These are phyloP conservation scores for Penicillium sp. DNA, from an alignment of 2,329 filamentous ascomycete genomes.

Conservation along the genomic window DNA sequence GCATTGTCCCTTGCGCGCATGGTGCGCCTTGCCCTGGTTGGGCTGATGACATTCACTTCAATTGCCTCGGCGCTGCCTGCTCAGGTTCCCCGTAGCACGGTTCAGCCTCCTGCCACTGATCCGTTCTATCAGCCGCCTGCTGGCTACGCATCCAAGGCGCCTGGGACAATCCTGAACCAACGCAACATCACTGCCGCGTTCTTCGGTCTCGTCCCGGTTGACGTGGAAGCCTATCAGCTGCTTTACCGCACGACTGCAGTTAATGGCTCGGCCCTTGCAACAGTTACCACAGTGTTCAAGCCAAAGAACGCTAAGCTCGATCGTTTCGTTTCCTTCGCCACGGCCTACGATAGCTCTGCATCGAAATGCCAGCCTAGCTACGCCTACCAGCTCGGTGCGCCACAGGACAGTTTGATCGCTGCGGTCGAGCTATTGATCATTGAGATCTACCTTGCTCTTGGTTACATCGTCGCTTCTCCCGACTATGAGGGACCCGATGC, in stretches of 20 bases:
- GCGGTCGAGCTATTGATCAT: slow-evolving; percentile 36
- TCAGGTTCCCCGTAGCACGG: neutral
- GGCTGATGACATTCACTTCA: slow-evolving; percentile 1
- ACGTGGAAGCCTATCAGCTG: slow-evolving; percentile 37
- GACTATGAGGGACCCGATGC: slow-evolving; percentile 52
- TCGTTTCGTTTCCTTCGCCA: slow-evolving; percentile 46
- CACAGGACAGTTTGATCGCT: slow-evolving; percentile 34
- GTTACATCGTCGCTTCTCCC: slow-evolving; percentile 51
- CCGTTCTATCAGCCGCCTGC: slow-evolving; percentile 31
- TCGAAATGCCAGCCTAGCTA: slow-evolving; percentile 32
- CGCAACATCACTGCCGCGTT: slow-evolving; percentile 22
- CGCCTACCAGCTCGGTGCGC: slow-evolving; percentile 34
- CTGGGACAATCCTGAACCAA: slow-evolving; percentile 27
- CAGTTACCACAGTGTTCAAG: slow-evolving; percentile 44
- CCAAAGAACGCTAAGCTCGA: slow-evolving; percentile 29
- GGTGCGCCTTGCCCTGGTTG: slow-evolving; percentile 6
- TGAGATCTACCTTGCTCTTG: slow-evolving; percentile 40
- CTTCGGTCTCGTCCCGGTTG: slow-evolving; percentile 25
- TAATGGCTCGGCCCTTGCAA: slow-evolving; percentile 38
- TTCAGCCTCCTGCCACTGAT: slow-evolving; percentile 19
- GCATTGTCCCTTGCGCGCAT: slow-evolving; percentile 5
- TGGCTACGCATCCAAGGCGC: slow-evolving; percentile 23
- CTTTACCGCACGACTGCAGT: slow-evolving; percentile 46
- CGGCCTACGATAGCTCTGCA: slow-evolving; percentile 35
- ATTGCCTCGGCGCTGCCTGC: slow-evolving; percentile 6